phyloP scores from a whole-genome alignment of 2,329 filamentous ascomycete species.

The Aureobasidium uvarum region DNA sequence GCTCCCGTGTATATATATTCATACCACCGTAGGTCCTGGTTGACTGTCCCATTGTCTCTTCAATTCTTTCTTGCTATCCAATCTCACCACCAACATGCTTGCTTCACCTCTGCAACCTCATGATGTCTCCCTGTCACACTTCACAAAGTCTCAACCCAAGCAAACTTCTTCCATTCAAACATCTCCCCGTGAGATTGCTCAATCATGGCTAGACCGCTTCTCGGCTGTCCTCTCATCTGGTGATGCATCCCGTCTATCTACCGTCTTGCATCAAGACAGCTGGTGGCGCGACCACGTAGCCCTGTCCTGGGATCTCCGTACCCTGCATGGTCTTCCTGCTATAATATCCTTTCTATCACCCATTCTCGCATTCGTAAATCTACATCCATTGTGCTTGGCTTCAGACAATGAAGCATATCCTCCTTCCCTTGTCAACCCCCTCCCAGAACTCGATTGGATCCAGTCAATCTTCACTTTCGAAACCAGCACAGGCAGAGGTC shows the following conservation, averaged over 20 bases:
- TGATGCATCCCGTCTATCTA: constrained; percentile 29
- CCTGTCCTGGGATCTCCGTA: constrained; percentile 57
- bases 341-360: constrained; percentile 45
- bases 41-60: background rate
- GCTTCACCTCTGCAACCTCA: constrained; percentile 9
- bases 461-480: constrained; percentile 57
- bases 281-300: constrained; percentile 61
- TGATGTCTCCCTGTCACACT: constrained; percentile 8
- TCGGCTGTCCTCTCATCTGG: constrained; percentile 31
- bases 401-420: constrained; percentile 48
- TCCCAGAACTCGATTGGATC: constrained; percentile 58
- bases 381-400: constrained; percentile 44
- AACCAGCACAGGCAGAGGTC: constrained; percentile 55
- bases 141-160: background rate
- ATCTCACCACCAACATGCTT: constrained; percentile 15
- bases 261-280: constrained; percentile 48
- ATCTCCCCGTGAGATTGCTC: constrained; percentile 33
- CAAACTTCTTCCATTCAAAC: background rate
- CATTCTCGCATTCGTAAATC: constrained; percentile 41
- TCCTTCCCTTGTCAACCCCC: constrained; percentile 43
- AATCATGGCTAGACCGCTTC: constrained; percentile 37
- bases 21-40: constrained; percentile 7
- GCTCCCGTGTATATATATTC: background rate
- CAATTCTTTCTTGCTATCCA: background rate
- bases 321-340: constrained; percentile 46